phyloP scores from a whole-genome alignment of 192 early-diverging fungal genomes.

The Rhizophagus clarus region DNA sequence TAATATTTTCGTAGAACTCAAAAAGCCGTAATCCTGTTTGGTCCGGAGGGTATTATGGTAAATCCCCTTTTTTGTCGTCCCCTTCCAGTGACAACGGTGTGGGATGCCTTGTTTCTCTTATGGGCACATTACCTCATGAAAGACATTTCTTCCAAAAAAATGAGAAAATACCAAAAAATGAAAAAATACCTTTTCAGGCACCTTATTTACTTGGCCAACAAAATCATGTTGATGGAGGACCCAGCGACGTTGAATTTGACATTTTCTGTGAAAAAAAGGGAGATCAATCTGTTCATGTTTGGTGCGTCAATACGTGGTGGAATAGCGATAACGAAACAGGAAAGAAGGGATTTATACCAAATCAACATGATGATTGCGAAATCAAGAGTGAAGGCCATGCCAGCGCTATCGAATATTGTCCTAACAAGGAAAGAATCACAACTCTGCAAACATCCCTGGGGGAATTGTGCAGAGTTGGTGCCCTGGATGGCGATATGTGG shows the following conservation, averaged over 20 bases:
- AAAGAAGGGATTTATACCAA: not conserved
- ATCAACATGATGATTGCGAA: constrained; percentile 1
- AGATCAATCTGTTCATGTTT: constrained; percentile 3
- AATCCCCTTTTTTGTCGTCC: constrained; percentile 10
- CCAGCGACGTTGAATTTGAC: not conserved
- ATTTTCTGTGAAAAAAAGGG: not conserved
- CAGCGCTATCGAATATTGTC: constrained; percentile 16
- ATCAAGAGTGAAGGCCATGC: constrained; percentile 15
- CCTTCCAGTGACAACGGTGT: constrained; percentile 8
- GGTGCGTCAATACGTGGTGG: constrained; percentile 13
- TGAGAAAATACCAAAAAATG: not conserved
- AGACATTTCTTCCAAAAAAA: constrained; percentile 6
- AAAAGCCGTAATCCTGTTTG: constrained; percentile 13
- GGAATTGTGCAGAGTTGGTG: constrained; percentile 12
- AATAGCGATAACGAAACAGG: not conserved
- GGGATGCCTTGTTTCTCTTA: constrained; percentile 8
- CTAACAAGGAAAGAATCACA: constrained; percentile 16
- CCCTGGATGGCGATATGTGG: constrained; percentile 10
- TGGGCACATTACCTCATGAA: not conserved
- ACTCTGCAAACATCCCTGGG: constrained; percentile 11
- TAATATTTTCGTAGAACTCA: constrained; percentile 15
- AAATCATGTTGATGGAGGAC: constrained; percentile 19
- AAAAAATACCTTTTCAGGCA: constrained; percentile 1
- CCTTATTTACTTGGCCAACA: constrained; percentile 3
- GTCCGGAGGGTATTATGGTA: not conserved